Conservation (phyloP, 768 basidiomycete species). For the Lactarius hatsudake region DNA sequence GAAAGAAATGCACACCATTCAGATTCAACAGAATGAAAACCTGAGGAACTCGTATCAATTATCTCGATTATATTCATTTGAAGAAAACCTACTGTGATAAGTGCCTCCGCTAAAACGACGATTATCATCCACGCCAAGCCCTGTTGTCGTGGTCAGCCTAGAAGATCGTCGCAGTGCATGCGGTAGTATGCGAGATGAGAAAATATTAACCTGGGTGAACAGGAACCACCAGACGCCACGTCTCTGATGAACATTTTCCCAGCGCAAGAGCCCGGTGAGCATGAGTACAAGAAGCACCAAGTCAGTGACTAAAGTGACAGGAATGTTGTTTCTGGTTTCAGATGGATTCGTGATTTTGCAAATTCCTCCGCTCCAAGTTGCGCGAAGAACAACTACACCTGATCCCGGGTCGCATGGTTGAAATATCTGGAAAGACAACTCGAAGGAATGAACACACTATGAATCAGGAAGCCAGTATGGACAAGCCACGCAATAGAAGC, state of each 20-base stretch:
- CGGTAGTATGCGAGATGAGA: neutral
- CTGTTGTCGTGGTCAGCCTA: neutral
- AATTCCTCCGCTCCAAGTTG: neutral
- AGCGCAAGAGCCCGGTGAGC: constrained; percentile 11
- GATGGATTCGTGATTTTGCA: neutral
- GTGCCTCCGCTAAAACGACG: constrained; percentile 1
- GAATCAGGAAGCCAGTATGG: neutral
- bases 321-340: neutral
- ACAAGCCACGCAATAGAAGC: neutral
- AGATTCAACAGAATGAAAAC: constrained; percentile 1
- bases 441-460: neutral
- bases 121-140: neutral
- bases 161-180: neutral
- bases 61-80: too few relatives aligned
- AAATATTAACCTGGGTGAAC: neutral
- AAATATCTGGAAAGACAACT: neutral
- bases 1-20: constrained; percentile 2
- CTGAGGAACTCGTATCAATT: neutral
- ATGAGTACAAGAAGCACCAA: constrained; percentile 1
- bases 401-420: neutral
- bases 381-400: neutral
- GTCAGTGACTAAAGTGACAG: constrained; percentile 3
- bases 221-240: constrained; percentile 7
- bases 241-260: neutral
- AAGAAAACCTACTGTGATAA: neutral